phyloP scores from a whole-genome alignment of 1,139 yeast species.

The Yamadazyma jaroonii region DNA sequence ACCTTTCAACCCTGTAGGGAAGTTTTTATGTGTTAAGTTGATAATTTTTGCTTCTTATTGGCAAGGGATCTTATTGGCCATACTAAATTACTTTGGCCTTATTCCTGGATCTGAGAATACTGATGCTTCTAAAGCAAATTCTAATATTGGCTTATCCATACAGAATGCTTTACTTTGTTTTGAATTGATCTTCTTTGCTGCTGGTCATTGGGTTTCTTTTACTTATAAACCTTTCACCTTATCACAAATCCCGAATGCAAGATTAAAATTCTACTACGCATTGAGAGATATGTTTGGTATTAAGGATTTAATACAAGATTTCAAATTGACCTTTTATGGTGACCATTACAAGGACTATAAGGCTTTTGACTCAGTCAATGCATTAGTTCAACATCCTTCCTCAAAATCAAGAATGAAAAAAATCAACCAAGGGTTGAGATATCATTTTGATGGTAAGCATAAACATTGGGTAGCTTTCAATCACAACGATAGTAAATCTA shows the following conservation, averaged over 20 bases:
- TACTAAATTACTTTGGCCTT: slow-evolving; percentile 54
- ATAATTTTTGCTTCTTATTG: slow-evolving; percentile 95
- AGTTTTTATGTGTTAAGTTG: slow-evolving; percentile 87
- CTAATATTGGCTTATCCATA: slow-evolving; percentile 53
- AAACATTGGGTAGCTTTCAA: slow-evolving; percentile 76
- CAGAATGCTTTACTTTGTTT: slow-evolving; percentile 81
- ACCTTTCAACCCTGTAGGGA: slow-evolving; percentile 86
- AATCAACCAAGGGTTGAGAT: slow-evolving; percentile 80
- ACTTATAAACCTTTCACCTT: slow-evolving; percentile 71
- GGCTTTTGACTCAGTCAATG: slow-evolving; percentile 79
- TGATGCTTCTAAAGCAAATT: slow-evolving; percentile 21
- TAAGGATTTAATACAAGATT: slow-evolving; percentile 75
- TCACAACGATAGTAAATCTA: slow-evolving; percentile 17
- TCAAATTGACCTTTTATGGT: slow-evolving; percentile 70
- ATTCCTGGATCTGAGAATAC: slow-evolving; percentile 36
- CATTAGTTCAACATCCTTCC: slow-evolving; percentile 65
- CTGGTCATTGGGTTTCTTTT: slow-evolving; percentile 86
- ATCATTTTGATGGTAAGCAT: slow-evolving; percentile 71
- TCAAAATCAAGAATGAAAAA: slow-evolving; percentile 67
- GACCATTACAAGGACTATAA: slow-evolving; percentile 72
- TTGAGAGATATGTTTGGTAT: slow-evolving; percentile 73
- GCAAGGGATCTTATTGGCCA: slow-evolving; percentile 79
- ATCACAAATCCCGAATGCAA: slow-evolving; percentile 60
- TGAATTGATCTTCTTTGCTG: slow-evolving; percentile 82
- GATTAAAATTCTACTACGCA: slow-evolving; percentile 61